These are phyloP conservation scores for Blepharisma japonicum DNA, from an alignment of 73 alveolate species.

Conservation along the genomic window DNA sequence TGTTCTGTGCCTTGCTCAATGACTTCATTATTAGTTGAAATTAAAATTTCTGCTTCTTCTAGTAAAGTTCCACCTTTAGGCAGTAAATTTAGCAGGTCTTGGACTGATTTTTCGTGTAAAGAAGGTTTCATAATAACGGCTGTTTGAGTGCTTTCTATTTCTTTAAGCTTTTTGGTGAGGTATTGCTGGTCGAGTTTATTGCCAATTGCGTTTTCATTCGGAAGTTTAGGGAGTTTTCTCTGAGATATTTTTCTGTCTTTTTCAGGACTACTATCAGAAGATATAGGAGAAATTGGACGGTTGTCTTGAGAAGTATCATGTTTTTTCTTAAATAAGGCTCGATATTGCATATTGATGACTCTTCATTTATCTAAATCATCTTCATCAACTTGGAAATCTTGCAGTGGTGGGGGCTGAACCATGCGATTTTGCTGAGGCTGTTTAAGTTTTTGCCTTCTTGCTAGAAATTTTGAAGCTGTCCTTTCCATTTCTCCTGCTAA, in stretches of 20 bases:
- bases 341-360: conserved; percentile 23
- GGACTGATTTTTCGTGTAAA: not conserved
- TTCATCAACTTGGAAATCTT: conserved; percentile 9
- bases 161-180: not conserved
- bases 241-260: not conserved
- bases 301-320: not conserved
- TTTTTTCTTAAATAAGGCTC: conserved; percentile 9
- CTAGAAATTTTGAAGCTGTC: no score
- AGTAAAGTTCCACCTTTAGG: conserved; percentile 18
- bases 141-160: not conserved
- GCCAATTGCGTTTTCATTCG: conserved; percentile 2
- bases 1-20: not conserved
- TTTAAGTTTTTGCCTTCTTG: not conserved
- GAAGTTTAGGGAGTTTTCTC: not conserved
- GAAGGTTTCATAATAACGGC: not conserved
- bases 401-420: conserved; percentile 4
- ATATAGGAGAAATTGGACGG: not conserved
- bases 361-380: conserved; percentile 2
- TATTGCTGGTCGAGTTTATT: not conserved
- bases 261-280: not conserved
- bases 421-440: conserved; percentile 22
- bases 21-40: not conserved
- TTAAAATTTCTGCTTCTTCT: conserved; percentile 23
- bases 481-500: no score
- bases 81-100: conserved; percentile 7